Conservation (phyloP, 257 asterid genomes). For the Nyctanthes arbortristis region DNA sequence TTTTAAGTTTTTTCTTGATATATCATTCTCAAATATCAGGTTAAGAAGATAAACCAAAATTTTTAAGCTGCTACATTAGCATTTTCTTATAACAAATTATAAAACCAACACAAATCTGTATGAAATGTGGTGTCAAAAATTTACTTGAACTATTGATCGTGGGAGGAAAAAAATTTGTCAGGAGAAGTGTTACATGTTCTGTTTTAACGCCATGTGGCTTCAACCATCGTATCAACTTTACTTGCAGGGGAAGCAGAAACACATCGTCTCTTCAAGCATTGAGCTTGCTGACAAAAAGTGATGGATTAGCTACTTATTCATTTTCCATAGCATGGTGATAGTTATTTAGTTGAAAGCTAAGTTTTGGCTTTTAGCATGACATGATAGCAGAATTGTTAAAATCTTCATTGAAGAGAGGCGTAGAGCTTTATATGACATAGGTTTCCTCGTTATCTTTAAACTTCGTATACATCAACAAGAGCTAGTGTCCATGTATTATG, state of each 20-base stretch:
- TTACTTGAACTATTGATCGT: background rate
- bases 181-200: background rate
- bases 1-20: background rate
- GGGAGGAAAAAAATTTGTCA: background rate
- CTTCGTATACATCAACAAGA: background rate
- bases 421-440: background rate
- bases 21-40: slow-evolving; percentile 1
- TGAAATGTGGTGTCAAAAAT: background rate
- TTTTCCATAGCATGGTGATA: background rate
- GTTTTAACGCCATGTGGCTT: background rate
- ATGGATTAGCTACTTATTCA: background rate
- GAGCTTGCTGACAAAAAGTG: background rate
- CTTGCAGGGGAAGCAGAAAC: background rate
- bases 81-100: background rate
- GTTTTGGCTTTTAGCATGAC: background rate
- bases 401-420: background rate
- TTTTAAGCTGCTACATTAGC: slow-evolving; percentile 4
- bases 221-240: background rate
- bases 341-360: background rate
- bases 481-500: background rate
- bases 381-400: background rate
- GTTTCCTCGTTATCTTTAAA: background rate
- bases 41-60: slow-evolving; percentile 6
- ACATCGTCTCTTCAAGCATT: background rate
- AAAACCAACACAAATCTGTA: background rate